Percentiles rank a stretch among this genome's conserved stretches.
Evolutionary conservation across 441 rosid species (phyloP).

Genomic region (Brassica balearica): DNA sequence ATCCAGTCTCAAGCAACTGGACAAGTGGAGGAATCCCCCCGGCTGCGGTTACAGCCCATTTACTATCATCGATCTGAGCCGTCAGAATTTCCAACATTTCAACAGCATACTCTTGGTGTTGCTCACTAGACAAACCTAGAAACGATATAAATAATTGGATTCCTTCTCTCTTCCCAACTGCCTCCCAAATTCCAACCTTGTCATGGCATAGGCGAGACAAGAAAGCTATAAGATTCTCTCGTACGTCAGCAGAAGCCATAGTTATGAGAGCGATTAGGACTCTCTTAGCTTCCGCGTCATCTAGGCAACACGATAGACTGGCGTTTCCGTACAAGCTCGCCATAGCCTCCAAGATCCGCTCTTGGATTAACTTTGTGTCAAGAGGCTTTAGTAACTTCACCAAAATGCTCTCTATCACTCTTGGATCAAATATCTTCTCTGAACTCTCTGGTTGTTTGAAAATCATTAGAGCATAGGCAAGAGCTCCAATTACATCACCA

Average conservation of each 20-base stretch:
- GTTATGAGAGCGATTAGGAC: slow-evolving; percentile 98
- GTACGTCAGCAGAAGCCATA: slow-evolving; percentile 90
- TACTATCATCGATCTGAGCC: slow-evolving; percentile 95
- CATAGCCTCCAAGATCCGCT: slow-evolving; percentile 94
- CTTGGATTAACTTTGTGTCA: slow-evolving; percentile 83
- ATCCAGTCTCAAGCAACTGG: slow-evolving; percentile 96
- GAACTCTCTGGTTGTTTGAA: slow-evolving; percentile 77
- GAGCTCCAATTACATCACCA: slow-evolving; percentile 94
- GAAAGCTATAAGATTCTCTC: slow-evolving; percentile 86
- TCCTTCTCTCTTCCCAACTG: slow-evolving; percentile 98
- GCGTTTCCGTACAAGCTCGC: slow-evolving; percentile 96
- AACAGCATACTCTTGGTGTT: slow-evolving; percentile 99
- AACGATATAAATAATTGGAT: slow-evolving; percentile 96
- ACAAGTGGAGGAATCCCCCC: slow-evolving; percentile 99
- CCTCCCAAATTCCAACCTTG: slow-evolving; percentile 90
- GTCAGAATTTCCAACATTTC: slow-evolving; percentile 91
- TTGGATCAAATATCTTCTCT: slow-evolving; percentile 77
- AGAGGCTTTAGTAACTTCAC: slow-evolving; percentile 85
- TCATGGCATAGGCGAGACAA: slow-evolving; percentile 81
- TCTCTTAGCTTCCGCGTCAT: slow-evolving; percentile 88
- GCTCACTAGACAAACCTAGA: slow-evolving; percentile 98
- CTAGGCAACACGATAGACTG: slow-evolving; percentile 68
- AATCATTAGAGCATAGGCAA: slow-evolving; percentile 97
- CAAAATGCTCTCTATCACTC: slow-evolving; percentile 75
- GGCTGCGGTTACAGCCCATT: slow-evolving; percentile 99